Conservation (phyloP, 2,329 filamentous ascomycete species). For the Aspergillus sp. region DNA sequence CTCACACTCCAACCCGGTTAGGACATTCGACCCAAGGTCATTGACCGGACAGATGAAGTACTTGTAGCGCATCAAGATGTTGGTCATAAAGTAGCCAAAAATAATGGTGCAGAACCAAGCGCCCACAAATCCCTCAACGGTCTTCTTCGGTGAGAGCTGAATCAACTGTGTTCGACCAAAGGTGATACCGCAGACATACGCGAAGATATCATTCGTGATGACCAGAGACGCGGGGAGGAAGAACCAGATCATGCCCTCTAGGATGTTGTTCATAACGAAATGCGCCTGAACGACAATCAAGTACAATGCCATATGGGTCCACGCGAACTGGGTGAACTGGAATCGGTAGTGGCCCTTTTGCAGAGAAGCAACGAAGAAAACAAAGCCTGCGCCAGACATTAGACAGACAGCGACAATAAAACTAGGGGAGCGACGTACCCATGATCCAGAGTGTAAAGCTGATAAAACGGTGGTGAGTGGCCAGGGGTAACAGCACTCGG, state of each 20-base stretch:
- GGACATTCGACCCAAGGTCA: slow-evolving; percentile 89
- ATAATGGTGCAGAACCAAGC: slow-evolving; percentile 94
- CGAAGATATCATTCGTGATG: slow-evolving; percentile 98
- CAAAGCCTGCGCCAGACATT: slow-evolving; percentile 66
- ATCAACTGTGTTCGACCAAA: slow-evolving; percentile 96
- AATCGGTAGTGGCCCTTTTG: slow-evolving; percentile 97
- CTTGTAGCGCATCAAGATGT: slow-evolving; percentile 82
- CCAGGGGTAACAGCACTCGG: slow-evolving; percentile 85
- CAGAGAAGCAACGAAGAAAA: slow-evolving; percentile 94
- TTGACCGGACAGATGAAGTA: slow-evolving; percentile 99
- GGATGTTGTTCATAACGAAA: slow-evolving; percentile 99
- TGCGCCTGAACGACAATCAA: slow-evolving; percentile 97
- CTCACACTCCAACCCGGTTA: slow-evolving; percentile 84
- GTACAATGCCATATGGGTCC: slow-evolving; percentile 99
- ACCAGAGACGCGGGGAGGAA: slow-evolving; percentile 92
- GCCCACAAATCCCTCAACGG: slow-evolving; percentile 92
- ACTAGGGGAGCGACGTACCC: slow-evolving; percentile 57
- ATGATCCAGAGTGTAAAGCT: slow-evolving; percentile 98
- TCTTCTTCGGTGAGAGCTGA: slow-evolving; percentile 98
- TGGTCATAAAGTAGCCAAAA: slow-evolving; percentile 78
- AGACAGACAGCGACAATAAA: background rate
- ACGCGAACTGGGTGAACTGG: slow-evolving; percentile 98
- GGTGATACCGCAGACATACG: slow-evolving; percentile 95
- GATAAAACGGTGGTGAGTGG: slow-evolving; percentile 97
- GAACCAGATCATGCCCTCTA: slow-evolving; percentile 99